Base-by-base conservation (phyloP, 140 eudicot genomes). In the Cichorium intybus region DNA sequence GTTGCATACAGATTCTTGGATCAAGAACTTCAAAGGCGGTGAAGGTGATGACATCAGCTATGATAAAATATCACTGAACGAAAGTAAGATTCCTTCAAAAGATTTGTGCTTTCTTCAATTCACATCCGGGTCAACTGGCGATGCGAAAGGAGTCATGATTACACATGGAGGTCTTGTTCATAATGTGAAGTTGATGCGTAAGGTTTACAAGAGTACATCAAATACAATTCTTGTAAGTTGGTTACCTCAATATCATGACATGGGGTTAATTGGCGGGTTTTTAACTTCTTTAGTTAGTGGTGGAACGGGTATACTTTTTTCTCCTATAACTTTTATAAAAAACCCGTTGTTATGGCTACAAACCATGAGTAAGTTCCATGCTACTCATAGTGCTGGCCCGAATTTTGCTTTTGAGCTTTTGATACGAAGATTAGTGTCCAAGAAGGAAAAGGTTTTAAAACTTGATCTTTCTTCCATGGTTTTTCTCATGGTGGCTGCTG, bases 101-200 rank as follows among this genome's bases (percentile, higher is more conserved):
- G 82, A 81, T 57, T 62, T 81, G 24, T 81, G 86, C 21, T 81
- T 81, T 76, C 82, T 81, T 46, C 82, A 81, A 34, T 81, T 81
- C 64, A 81, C 86, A 62, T 81, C 82, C 0, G 86, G 86, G 3
- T 81, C 86, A 63, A 81, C 86, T 2, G 86, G 86, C 0, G 86
- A 81, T 17, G 82, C 82, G 17, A 81, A 81, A 68, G 86, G 86
- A 28, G 82, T 81, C 16, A 76, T 81, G 86, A 77, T 81, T 21
- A 81, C 80, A 60, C 82, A 81, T 18, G 69, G 68, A 1, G 86
- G 80, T 18, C 74, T 81, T 33, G 52, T 62, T 24, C 86, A 81
- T 72, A 81, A 81, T 20, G 82, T 81, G 61, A 81, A 72, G 72
- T 56, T 81, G 29, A 81, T 81, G 86, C 82, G 71, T 57, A 81